phyloP scores from a whole-genome alignment of 768 basidiomycete species.

The Paxillus rubicundulus region DNA sequence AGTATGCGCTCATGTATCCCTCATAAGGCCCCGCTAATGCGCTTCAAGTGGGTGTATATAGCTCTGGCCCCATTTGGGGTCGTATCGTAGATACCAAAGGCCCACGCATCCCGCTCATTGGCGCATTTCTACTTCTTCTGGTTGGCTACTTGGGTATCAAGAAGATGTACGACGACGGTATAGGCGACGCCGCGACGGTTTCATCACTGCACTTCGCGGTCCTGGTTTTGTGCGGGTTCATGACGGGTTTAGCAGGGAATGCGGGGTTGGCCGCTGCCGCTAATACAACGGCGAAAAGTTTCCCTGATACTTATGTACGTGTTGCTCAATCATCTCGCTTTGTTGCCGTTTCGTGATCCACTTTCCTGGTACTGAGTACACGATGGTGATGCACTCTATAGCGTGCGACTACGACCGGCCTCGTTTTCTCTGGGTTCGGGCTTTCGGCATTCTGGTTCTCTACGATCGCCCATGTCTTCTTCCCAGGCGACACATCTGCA shows the following conservation, averaged over 20 bases:
- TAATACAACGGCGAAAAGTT: slow-evolving; percentile 82
- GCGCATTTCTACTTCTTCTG: slow-evolving; percentile 59
- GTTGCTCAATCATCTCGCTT: background rate
- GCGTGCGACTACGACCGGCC: slow-evolving; percentile 73
- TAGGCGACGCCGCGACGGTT: slow-evolving; percentile 37
- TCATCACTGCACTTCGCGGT: slow-evolving; percentile 43
- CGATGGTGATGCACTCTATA: slow-evolving; percentile 23
- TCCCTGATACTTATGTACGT: slow-evolving; percentile 67
- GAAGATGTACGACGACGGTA: slow-evolving; percentile 58
- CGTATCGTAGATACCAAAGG: slow-evolving; percentile 73
- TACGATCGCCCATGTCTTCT: slow-evolving; percentile 65
- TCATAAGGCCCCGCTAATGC: background rate
- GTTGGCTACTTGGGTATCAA: slow-evolving; percentile 76
- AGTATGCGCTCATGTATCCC: slow-evolving; percentile 39
- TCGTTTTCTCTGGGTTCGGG: slow-evolving; percentile 86
- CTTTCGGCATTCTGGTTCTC: slow-evolving; percentile 92
- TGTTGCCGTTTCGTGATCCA: background rate
- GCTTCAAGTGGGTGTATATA: slow-evolving; percentile 68
- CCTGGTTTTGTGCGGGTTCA: slow-evolving; percentile 61
- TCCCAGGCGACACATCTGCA: slow-evolving; percentile 73
- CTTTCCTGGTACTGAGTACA: background rate
- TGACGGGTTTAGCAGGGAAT: slow-evolving; percentile 78
- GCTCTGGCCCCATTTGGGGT: slow-evolving; percentile 75
- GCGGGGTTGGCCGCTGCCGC: slow-evolving; percentile 67
- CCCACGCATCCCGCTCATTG: slow-evolving; percentile 62